Evolutionary conservation across 305 asterid species (phyloP).

Genomic region (Fraxinus floribunda): DNA sequence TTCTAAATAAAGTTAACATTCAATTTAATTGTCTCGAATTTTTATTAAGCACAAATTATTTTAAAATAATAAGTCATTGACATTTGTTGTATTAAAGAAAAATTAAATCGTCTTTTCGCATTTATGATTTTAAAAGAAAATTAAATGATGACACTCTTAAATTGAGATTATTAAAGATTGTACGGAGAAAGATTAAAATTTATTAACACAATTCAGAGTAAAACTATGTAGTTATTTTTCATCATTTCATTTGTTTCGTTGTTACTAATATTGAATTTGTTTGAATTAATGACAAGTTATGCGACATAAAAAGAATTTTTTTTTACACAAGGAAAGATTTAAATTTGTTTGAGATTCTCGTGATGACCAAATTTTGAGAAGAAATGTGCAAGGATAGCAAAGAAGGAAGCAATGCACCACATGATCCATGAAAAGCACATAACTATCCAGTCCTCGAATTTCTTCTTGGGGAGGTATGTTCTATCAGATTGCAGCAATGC

Average conservation of each 20-base stretch:
- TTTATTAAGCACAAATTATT: too few relatives aligned
- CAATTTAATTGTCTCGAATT: too few relatives aligned
- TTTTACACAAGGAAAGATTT: background rate
- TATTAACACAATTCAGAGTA: background rate
- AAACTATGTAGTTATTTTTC: background rate
- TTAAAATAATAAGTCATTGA: too few relatives aligned
- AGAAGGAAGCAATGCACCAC: constrained; percentile 50
- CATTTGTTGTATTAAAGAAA: too few relatives aligned
- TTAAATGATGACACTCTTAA: too few relatives aligned
- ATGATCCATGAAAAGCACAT: constrained; percentile 34
- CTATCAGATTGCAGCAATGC: constrained; percentile 62
- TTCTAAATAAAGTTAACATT: too few relatives aligned
- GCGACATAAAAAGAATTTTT: too few relatives aligned
- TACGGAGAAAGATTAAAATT: too few relatives aligned
- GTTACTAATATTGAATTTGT: background rate
- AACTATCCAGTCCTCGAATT: constrained; percentile 36
- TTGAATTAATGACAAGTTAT: background rate
- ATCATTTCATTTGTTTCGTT: background rate
- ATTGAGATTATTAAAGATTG: too few relatives aligned
- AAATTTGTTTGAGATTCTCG: constrained; percentile 18
- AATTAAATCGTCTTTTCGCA: too few relatives aligned
- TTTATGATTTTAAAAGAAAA: too few relatives aligned
- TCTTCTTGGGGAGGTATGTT: constrained; percentile 50
- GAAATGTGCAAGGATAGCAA: constrained; percentile 49
- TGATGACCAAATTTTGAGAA: constrained; percentile 50